Evolutionary conservation across 2,329 filamentous ascomycete genomes (phyloP), one percentile per base, ranked within the genome.

Genomic region (Hortaea werneckii): DNA sequence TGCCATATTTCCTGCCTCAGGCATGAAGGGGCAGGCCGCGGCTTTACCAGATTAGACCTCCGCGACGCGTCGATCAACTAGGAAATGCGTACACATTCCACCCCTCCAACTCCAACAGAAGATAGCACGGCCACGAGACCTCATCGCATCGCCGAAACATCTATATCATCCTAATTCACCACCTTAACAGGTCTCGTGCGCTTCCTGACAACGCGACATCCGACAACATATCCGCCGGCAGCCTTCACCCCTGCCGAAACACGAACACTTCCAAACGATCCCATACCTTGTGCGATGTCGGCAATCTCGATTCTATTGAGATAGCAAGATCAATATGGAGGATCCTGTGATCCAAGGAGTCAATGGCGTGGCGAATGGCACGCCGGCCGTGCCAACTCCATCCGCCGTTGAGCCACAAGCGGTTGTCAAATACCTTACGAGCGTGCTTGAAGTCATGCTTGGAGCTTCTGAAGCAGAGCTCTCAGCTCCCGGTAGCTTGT

Each of bases 401-500:
- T 41, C 54, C 26, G 46, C 55, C n/a, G 65, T 74, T 55, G 70
- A 74, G 50, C 65, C 72, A 41, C 65, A 71, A 55, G 53, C 66
- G 42, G 65, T 75, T 54, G 64, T 74, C 56, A 64, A 69, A 55
- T 70, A 75, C 55, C 63, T 75, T 50, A 61, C 64, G 49, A 70
- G 64, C 50, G 65, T 75, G 20, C 65, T 75, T 40, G 63, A 70
- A 50, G 67, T 71, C 50, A 74, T 67, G 38, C 58, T 75, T 20
- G 72, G 70, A 38, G 71, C 72, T 29, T 63, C 70, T n/a, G 80
- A 80, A 61, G 74, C 79, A 51, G 90, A 98, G 62, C 79, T 98
- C 45, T 81, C 90, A 65, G 78, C 79, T 53, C 72, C 81, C 11
- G 88, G 86, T 51, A 95, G 87, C 70, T 73, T 98, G 67, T 75